phyloP scores from a whole-genome alignment of 2,329 filamentous ascomycete species.

The Fusarium siculi region DNA sequence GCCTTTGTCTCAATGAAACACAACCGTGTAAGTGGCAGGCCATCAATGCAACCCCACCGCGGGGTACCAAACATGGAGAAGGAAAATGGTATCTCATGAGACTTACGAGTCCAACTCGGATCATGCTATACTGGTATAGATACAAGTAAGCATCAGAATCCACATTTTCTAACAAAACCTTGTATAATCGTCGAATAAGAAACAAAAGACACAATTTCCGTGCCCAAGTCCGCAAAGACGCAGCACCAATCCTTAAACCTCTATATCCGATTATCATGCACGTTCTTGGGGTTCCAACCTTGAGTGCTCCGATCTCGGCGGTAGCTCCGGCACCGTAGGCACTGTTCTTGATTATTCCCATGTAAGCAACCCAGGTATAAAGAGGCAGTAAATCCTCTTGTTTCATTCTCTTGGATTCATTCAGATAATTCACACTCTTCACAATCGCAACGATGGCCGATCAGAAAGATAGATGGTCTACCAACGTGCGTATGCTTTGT shows the following conservation, averaged over 20 bases:
- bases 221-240: background rate
- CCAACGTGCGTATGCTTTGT: constrained; percentile 35
- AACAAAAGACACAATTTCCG: background rate
- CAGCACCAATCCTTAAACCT: background rate
- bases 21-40: background rate
- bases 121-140: background rate
- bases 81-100: background rate
- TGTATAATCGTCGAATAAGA: background rate
- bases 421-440: background rate
- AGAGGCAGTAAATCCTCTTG: background rate
- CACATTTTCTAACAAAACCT: background rate
- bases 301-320: constrained; percentile 43
- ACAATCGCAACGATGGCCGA: constrained; percentile 32
- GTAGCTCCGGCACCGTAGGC: constrained; percentile 6
- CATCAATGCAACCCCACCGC: background rate
- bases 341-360: constrained; percentile 25
- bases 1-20: background rate
- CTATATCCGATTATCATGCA: background rate
- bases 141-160: background rate
- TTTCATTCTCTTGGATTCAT: background rate
- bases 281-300: background rate
- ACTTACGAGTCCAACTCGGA: background rate
- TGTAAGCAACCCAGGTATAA: constrained; percentile 27
- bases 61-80: background rate
- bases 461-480: constrained; percentile 44